Evolutionary conservation across 1,139 yeast species (phyloP).

Genomic region (Debaryomycetaceae sp.): DNA sequence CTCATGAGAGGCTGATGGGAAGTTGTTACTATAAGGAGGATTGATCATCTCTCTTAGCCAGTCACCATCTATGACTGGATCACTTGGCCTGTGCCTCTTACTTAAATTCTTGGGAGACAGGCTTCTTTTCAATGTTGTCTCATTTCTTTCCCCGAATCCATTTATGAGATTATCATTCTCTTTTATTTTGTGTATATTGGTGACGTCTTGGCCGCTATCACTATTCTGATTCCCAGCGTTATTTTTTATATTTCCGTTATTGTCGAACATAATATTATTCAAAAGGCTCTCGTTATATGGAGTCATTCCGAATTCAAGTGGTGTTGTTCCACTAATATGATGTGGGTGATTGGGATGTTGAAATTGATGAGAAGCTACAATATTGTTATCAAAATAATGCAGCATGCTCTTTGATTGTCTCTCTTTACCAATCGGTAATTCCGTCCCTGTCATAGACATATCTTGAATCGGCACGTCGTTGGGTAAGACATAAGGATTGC

Average conservation of each 20-base stretch:
- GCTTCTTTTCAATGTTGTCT: background rate
- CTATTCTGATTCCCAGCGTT: background rate
- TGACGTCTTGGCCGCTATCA: background rate
- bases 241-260: background rate
- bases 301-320: slow-evolving; percentile 32
- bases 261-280: slow-evolving; percentile 18
- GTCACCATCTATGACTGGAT: slow-evolving; percentile 32
- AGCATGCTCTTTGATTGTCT: slow-evolving; percentile 12
- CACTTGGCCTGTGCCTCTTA: slow-evolving; percentile 3
- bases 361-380: slow-evolving; percentile 25
- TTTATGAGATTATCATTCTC: background rate
- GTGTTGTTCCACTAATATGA: slow-evolving; percentile 35
- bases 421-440: slow-evolving; percentile 5
- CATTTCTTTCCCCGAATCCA: background rate
- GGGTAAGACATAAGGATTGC: slow-evolving; percentile 2
- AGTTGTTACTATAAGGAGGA: slow-evolving; percentile 66
- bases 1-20: slow-evolving; percentile 39
- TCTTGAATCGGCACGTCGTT: background rate
- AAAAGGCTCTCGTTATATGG: slow-evolving; percentile 22
- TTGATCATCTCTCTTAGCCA: slow-evolving; percentile 69
- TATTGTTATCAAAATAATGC: slow-evolving; percentile 10
- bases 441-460: background rate
- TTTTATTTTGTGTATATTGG: background rate
- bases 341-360: slow-evolving; percentile 36
- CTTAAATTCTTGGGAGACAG: background rate